Evolutionary conservation across 139 green algal genomes (phyloP).

Genomic region (Spirogloea muscicola): DNA sequence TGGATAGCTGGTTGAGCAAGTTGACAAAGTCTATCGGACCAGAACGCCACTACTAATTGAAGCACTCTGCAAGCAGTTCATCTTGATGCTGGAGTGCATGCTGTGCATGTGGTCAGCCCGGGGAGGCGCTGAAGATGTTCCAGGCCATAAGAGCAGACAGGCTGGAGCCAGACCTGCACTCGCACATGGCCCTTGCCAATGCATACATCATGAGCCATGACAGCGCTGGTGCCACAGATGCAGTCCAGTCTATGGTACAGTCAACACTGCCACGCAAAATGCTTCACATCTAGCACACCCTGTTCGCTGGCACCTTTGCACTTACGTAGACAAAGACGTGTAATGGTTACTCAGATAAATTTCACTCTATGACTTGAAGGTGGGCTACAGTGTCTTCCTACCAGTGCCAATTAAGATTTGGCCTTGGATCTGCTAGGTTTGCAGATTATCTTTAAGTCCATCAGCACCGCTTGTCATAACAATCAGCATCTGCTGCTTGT

Average conservation of each 20-base stretch:
- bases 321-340: too few species aligned
- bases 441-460: too few species aligned
- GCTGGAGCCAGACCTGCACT: not conserved
- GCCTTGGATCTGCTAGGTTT: too few species aligned
- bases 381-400: too few species aligned
- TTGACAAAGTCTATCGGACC: not conserved
- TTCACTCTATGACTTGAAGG: too few species aligned
- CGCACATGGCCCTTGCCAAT: slow-evolving; percentile 11
- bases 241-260: slow-evolving; percentile 32
- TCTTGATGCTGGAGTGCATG: not conserved
- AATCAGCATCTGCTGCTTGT: too few species aligned
- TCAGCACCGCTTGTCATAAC: too few species aligned
- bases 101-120: not conserved
- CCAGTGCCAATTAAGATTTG: too few species aligned
- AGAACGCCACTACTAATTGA: not conserved
- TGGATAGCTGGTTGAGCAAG: not conserved
- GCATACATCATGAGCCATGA: slow-evolving; percentile 29
- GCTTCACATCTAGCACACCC: too few species aligned
- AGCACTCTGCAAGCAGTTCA: not conserved
- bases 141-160: slow-evolving; percentile 16
- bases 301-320: too few species aligned
- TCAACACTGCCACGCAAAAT: too few species aligned
- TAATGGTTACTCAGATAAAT: too few species aligned
- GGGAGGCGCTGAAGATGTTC: not conserved
- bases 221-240: not conserved